Base-by-base conservation (phyloP, 495 filamentous ascomycete species). In the Penicillium ucsense region DNA sequence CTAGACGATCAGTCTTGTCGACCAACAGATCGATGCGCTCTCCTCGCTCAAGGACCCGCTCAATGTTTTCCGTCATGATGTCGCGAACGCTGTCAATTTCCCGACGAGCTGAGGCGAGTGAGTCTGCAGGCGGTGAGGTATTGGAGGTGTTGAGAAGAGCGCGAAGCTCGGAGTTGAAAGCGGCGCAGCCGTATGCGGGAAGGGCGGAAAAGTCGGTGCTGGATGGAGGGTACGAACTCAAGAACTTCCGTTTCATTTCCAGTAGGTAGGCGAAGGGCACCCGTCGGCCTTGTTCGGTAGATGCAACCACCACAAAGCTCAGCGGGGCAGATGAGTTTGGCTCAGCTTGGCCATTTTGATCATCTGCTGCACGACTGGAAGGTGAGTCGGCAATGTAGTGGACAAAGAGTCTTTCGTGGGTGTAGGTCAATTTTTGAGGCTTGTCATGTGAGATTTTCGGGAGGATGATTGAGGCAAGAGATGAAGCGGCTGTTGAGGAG, bases 31-130 rank as follows among this genome's bases (percentile, higher is more conserved):
- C 89, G 55, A 99, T 95, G 54, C 90, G 76, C 75, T 96, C 92
- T 11, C 92, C 92, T 3, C 92, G 72, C 77, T 99, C 92, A 41
- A 99, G 64, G 56, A 99, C 80, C 46, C 89, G 75, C 78, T 99
- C 92, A 55, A 99, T 99, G 67, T 97, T 99, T 72, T 94, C 81
- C 45, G 90, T 95, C 92, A 99, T 99, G 61, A 99, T 95, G 31
- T 89, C 89, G 39, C 85, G 73, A 37, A 95, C 92, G 52, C 85
- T 88, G 47, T 95, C 89, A 55, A 99, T 96, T 71, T 97, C 94
- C 30, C 76, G 72, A 61, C 86, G 83, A 31, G 83, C 90, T 45
- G 85, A 89, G 35, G 76, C 71, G 12, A 98, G 81, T 45, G 92
- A 89, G 69, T 97, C 94, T 37, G 89, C 74, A 54, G 85, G 78